Evolutionary conservation across 1,284 basidiomycete genomes (phyloP).

Genomic region (Ganoderma meredithae): DNA sequence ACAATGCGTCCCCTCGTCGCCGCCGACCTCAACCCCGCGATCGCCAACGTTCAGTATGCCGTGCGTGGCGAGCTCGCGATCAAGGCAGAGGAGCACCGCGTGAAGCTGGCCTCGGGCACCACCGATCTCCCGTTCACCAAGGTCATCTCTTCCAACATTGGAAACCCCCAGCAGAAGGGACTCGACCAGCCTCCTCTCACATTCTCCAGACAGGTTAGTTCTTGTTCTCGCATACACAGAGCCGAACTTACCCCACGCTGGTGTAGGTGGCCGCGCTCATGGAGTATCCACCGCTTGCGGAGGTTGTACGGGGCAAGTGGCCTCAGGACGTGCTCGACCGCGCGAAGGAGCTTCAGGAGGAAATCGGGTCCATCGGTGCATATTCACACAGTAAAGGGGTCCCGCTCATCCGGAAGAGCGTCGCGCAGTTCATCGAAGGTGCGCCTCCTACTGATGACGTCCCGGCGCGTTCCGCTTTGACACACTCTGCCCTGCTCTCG

Average conservation of each 20-base stretch:
- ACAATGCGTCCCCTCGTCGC: slow-evolving; percentile 66
- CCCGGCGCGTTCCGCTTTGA: slow-evolving; percentile 17
- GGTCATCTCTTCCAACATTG: slow-evolving; percentile 96
- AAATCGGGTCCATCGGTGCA: slow-evolving; percentile 94
- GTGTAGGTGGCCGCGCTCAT: slow-evolving; percentile 85
- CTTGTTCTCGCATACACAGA: background rate
- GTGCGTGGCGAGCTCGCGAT: slow-evolving; percentile 97
- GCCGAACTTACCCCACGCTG: background rate
- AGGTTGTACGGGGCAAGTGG: slow-evolving; percentile 82
- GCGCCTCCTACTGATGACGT: slow-evolving; percentile 36
- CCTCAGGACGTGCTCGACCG: slow-evolving; percentile 88
- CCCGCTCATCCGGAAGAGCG: slow-evolving; percentile 86
- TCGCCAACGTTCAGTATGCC: slow-evolving; percentile 93
- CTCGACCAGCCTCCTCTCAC: slow-evolving; percentile 95
- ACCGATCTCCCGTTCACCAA: slow-evolving; percentile 84
- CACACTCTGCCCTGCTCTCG: background rate
- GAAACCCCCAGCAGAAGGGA: slow-evolving; percentile 96
- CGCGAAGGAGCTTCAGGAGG: slow-evolving; percentile 80
- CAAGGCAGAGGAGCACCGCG: slow-evolving; percentile 87
- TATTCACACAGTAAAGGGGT: slow-evolving; percentile 98
- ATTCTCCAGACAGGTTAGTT: slow-evolving; percentile 86
- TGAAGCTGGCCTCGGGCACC: slow-evolving; percentile 64
- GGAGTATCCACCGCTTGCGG: slow-evolving; percentile 90
- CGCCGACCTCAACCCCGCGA: slow-evolving; percentile 81
- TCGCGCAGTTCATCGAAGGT: slow-evolving; percentile 92